phyloP scores from a whole-genome alignment of 2,329 filamentous ascomycete species.

The Zymoseptoria tritici region DNA sequence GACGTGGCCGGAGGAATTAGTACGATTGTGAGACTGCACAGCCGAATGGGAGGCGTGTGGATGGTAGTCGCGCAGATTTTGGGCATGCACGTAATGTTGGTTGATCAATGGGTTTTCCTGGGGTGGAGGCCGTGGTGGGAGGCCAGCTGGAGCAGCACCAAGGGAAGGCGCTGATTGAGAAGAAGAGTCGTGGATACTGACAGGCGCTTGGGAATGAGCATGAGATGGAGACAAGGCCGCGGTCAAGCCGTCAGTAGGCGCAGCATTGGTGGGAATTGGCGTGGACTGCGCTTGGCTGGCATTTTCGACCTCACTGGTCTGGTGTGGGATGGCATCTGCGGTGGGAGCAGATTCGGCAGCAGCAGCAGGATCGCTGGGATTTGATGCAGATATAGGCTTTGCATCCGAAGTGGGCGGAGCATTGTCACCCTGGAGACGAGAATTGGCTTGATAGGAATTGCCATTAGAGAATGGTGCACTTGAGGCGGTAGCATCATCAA shows the following conservation, averaged over 20 bases:
- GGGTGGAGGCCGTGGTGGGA: slow-evolving; percentile 42
- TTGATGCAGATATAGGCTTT: slow-evolving; percentile 6
- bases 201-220: slow-evolving; percentile 20
- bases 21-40: slow-evolving; percentile 22
- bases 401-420: slow-evolving; percentile 7
- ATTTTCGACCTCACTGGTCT: slow-evolving; percentile 17
- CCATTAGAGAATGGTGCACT: slow-evolving; percentile 14
- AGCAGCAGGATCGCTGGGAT: slow-evolving; percentile 8
- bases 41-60: slow-evolving; percentile 38
- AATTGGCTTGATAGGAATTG: slow-evolving; percentile 16
- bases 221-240: slow-evolving; percentile 21
- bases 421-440: slow-evolving; percentile 6
- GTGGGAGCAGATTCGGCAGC: slow-evolving; percentile 5
- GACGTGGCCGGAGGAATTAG: slow-evolving; percentile 21
- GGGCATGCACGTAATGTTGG: slow-evolving; percentile 41
- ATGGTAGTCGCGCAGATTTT: slow-evolving; percentile 45
- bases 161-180: slow-evolving; percentile 26
- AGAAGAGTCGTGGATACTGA: slow-evolving; percentile 24
- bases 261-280: slow-evolving; percentile 8
- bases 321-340: slow-evolving; percentile 10
- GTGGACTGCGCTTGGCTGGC: slow-evolving; percentile 6
- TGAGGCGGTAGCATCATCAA: slow-evolving; percentile 6
- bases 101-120: slow-evolving; percentile 43
- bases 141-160: slow-evolving; percentile 32
- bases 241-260: slow-evolving; percentile 28